phyloP scores from a whole-genome alignment of 768 basidiomycete genomes.

The Lentinus brumalis region DNA sequence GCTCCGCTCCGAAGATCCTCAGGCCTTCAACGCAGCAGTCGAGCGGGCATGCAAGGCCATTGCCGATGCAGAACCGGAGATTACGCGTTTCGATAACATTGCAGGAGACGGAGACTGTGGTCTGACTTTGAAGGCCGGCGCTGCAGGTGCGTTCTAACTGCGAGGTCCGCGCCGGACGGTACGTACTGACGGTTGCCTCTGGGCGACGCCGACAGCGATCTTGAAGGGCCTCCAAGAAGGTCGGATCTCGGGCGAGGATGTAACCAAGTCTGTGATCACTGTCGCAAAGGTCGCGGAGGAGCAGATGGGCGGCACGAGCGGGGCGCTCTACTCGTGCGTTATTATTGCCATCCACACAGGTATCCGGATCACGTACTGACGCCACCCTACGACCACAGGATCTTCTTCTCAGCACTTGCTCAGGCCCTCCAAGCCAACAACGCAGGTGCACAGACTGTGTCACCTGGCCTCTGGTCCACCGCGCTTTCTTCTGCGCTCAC shows the following conservation, averaged over 20 bases:
- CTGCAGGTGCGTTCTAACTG: constrained; percentile 50
- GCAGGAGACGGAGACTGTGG: constrained; percentile 90
- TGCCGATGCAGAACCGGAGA: constrained; percentile 80
- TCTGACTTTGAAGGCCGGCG: constrained; percentile 71
- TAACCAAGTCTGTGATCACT: constrained; percentile 62
- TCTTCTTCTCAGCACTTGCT: constrained; percentile 88
- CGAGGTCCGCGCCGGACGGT: not conserved
- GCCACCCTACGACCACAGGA: constrained; percentile 45
- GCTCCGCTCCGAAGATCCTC: constrained; percentile 45
- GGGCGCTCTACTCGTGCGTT: constrained; percentile 86
- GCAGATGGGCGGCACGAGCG: constrained; percentile 89
- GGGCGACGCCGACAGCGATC: constrained; percentile 46
- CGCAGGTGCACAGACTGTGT: constrained; percentile 39
- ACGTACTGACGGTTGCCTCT: not conserved
- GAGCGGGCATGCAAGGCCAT: constrained; percentile 64
- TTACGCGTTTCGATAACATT: constrained; percentile 88
- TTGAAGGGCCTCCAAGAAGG: constrained; percentile 58
- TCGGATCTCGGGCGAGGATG: constrained; percentile 60
- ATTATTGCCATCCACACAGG: not conserved
- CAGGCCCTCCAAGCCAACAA: constrained; percentile 58
- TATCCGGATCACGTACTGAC: not conserved
- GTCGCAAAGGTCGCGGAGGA: constrained; percentile 80
- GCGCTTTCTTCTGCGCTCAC: constrained; percentile 60
- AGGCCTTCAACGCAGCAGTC: constrained; percentile 56
- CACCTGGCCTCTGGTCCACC: constrained; percentile 56